Evolutionary conservation across 768 basidiomycete species (phyloP), one percentile per base, ranked within the genome.

Genomic region (Asterophora parasitica): DNA sequence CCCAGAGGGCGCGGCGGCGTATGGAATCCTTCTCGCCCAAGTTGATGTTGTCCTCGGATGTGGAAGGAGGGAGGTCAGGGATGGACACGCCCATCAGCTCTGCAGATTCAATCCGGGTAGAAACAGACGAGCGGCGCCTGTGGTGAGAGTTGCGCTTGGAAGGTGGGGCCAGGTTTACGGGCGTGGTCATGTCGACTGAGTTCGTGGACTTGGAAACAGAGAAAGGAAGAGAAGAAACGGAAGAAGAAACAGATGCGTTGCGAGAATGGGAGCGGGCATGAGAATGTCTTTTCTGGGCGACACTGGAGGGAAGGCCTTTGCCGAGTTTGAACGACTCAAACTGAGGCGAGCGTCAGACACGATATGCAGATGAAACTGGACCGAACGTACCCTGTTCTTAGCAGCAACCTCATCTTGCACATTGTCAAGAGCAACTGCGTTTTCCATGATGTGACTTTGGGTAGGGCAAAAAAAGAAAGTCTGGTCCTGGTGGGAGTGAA

Each of bases 61-160:
- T 69, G 1, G 79, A 77, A 7, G 76, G 57, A 4, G 82, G 79
- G 19, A 89, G 74, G 51, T 83, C 80, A 10, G 86, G 82, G 32
- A 88, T 69, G 17, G 84, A 67, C 10, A 89, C 78, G 20, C 90
- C 89, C 88, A 95, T 93, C 60, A 95, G 71, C 58, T 94, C 92
- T 13, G 90, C 86, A 15, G 90, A 92, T 70, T 95, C 92, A 55
- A 77, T 78, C 51, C 91, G 83, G 33, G 92, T 94, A 8, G 92
- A 91, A 20, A 95, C 89, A 19, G 88, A 91, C 1, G 91, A 92
- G 34, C 81, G 80, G 40, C 92, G 88, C 11, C 81, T 77, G 58
- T 94, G 92, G 57, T 91, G 90, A 0, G 92, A 93, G 49, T 77
- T 77, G 55, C 82, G 85, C 58, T 82, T 85, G 20, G 76, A 58